Base-by-base conservation (phyloP, 768 basidiomycete species). In the Boletellus ananas region DNA sequence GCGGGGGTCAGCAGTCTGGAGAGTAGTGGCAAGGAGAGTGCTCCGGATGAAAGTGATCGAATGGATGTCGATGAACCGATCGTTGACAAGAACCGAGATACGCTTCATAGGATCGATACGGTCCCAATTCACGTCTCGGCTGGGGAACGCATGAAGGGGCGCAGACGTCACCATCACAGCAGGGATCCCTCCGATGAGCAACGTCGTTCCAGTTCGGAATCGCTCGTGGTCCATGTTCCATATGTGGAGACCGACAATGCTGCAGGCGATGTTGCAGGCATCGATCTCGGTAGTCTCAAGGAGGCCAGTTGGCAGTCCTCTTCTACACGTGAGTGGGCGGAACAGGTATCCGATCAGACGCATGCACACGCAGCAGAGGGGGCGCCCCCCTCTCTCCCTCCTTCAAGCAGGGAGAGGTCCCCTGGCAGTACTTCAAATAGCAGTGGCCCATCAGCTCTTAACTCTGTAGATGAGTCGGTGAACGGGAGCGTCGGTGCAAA, bases 241-340 rank as follows among this genome's bases (percentile, higher is more conserved):
- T 51, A 39, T 42, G 58, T 66, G 17, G 51, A 51, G 13, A 51
- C 47, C 17, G 38, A 41, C 7, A 47, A 47, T 12, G 51, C 59
- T 13, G 49, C 52, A 3, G 61, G 59, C 35, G 58, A 62, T 27
- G 44, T 49, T 21, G 21, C 46, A 8, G 37, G 29, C n/a, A 49
- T 62, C 23, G 49, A 50, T 41, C 51, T 67, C 25, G 25, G 52
- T 3, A 50, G 52, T 58, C 52, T 60, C 54, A 55, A 53, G 29
- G 41, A 62, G 48, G 42, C 57, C 3, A 62, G 54, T 31, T 59
- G 60, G 61, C 57, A 59, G 25, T 43, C 58, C 21, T 57, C 58
- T 21, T 58, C 67, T 25, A 79, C 77, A 14, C 68, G 70, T 45
- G 67, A 70, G 48, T 80, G 79, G 79, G 78, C 71, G 13, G 73